Base-by-base conservation (phyloP, 805 yeast genomes). In the Ogataea glucozyma region DNA sequence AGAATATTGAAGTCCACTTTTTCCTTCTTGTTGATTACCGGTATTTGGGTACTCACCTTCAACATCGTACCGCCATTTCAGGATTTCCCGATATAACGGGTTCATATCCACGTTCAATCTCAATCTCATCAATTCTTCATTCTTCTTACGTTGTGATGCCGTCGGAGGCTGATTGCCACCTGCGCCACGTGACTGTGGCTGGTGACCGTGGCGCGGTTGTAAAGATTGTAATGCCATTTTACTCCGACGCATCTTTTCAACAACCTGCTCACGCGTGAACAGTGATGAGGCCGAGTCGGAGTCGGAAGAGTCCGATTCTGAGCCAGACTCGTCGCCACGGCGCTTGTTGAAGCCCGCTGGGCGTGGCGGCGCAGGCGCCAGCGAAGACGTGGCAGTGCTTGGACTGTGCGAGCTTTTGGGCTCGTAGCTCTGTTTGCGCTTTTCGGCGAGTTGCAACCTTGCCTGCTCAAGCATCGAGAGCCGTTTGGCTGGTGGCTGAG, bases 101-200 rank as follows among this genome's bases (percentile, higher is more conserved):
- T 77, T 81, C 59, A 88, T 64, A 55, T 84, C 87, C 10, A 89
- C 89, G 56, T 84, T 81, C 41, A 91, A 68, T 51, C 98, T 74
- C 50, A 76, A 69, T 51, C 95, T 76, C 90, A 88, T 87, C 41
- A 81, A 69, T 46, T 84, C 84, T 58, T 85, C 90, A 29, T 83
- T 91, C 26, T 68, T 62, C 52, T 78, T 79, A 38, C 67, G 72
- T 17, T 64, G 61, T 23, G n/a, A n/a, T n/a, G n/a, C n/a, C n/a
- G n/a, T n/a, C n/a, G n/a, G n/a, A n/a, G n/a, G n/a, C n/a, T n/a
- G n/a, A n/a, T n/a, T 70, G 69, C 12, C 75, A 65, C 9, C 70
- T 57, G 38, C 64, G 70, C 6, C 43, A 36, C 13, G 38, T 14
- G 5, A 9, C 20, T 4, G 50, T 30, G n/a, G 48, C 30, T 30